These are phyloP conservation scores for Tylopilus felleus DNA, from an alignment of 768 basidiomycete species.

Conservation along the genomic window DNA sequence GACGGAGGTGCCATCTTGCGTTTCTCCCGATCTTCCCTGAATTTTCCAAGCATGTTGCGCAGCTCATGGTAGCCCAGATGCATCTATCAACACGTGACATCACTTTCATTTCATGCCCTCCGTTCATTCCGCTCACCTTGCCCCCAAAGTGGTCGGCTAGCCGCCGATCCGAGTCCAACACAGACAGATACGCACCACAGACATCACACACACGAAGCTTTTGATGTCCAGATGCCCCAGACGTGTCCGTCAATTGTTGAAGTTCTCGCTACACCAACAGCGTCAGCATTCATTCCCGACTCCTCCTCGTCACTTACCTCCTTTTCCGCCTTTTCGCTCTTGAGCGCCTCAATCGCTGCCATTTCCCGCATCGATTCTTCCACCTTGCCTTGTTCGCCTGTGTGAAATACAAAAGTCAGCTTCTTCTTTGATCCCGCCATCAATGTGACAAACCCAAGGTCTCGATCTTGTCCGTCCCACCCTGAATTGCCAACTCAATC, in stretches of 20 bases:
- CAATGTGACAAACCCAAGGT: slow-evolving; percentile 59
- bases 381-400: slow-evolving; percentile 98
- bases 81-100: slow-evolving; percentile 63
- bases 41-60: slow-evolving; percentile 87
- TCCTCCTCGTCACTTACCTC: slow-evolving; percentile 51
- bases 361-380: slow-evolving; percentile 99
- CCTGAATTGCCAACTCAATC: slow-evolving; percentile 98
- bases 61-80: slow-evolving; percentile 98
- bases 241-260: slow-evolving; percentile 94
- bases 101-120: slow-evolving; percentile 22
- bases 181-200: slow-evolving; percentile 98
- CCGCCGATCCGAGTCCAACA: slow-evolving; percentile 96
- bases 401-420: slow-evolving; percentile 4
- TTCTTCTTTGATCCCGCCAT: slow-evolving; percentile 1
- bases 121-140: slow-evolving; percentile 61
- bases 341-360: slow-evolving; percentile 95
- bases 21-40: slow-evolving; percentile 88
- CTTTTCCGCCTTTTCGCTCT: slow-evolving; percentile 93
- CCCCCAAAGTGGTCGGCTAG: slow-evolving; percentile 99
- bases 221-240: slow-evolving; percentile 99
- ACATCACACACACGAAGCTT: slow-evolving; percentile 99
- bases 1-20: slow-evolving; percentile 58
- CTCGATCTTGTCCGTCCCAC: slow-evolving; percentile 98
- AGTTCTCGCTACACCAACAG: slow-evolving; percentile 67
- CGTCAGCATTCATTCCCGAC: slow-evolving; percentile 1